Conservation (phyloP, 139 green algal species). For the Penium margaritaceum region DNA sequence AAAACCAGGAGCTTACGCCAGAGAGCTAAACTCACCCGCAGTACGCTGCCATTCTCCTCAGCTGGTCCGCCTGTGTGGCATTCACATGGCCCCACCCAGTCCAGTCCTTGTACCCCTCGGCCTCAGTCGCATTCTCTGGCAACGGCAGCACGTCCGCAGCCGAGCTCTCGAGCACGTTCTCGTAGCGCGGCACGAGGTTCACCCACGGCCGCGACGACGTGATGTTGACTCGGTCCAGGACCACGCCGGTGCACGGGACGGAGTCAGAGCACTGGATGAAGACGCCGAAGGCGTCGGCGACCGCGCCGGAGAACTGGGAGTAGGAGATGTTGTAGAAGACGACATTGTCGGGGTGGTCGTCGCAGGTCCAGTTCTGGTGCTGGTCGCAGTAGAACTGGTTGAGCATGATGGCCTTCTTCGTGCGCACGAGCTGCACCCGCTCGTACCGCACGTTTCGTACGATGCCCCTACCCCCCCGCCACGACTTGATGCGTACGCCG, state of each 20-base stretch:
- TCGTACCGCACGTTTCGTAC: not conserved
- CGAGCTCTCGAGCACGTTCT: not conserved
- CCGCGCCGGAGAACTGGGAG: not conserved
- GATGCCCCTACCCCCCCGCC: not conserved
- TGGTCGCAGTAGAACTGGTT: slow-evolving; percentile 4
- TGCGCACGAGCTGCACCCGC: not conserved
- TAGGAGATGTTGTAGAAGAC: not conserved
- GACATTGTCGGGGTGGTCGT: not conserved
- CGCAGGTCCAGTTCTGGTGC: slow-evolving; percentile 3
- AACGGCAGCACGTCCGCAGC: not conserved
- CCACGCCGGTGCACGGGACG: not conserved
- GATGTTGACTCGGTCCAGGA: not conserved
- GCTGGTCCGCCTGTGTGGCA: too few species aligned
- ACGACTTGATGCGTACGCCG: not conserved
- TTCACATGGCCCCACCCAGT: too few species aligned
- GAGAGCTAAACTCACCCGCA: too few species aligned
- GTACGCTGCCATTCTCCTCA: too few species aligned
- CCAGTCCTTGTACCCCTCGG: too few species aligned
- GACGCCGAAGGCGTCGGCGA: not conserved
- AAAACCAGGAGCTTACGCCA: too few species aligned
- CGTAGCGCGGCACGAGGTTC: not conserved
- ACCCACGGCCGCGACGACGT: not conserved
- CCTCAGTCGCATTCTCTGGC: too few species aligned
- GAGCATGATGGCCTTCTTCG: slow-evolving; percentile 6
- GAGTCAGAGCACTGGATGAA: not conserved